Percentiles rank a stretch among this genome's conserved stretches.
Evolutionary conservation across 2,329 filamentous ascomycete genomes (phyloP).

Genomic region (Colletotrichum neosansevieriae): DNA sequence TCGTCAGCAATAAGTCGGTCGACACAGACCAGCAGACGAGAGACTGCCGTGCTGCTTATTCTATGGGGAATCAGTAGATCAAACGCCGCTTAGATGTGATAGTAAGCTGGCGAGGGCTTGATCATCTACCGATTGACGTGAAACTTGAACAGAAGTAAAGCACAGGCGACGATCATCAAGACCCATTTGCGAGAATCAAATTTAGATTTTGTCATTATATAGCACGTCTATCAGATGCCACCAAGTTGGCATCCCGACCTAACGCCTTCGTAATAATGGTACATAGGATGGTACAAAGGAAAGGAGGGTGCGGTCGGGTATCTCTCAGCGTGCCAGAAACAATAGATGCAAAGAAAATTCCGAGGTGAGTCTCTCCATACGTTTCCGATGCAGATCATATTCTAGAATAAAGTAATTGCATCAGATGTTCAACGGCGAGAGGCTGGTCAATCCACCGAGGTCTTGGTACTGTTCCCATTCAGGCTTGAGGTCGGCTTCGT

Average conservation of each 20-base stretch:
- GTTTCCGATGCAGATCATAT: neutral
- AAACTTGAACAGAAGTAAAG: no score
- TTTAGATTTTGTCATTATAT: neutral
- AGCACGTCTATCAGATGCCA: neutral
- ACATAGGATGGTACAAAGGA: constrained; percentile 16
- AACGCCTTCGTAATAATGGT: neutral
- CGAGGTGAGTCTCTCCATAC: neutral
- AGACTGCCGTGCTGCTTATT: no score
- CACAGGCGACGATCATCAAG: no score
- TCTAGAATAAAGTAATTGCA: neutral
- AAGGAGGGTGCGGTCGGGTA: constrained; percentile 37
- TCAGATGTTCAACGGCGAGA: constrained; percentile 26
- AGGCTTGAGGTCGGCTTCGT: constrained; percentile 46
- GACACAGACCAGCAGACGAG: no score
- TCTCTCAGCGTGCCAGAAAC: constrained; percentile 39
- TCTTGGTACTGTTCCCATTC: constrained; percentile 62
- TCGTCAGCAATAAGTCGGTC: neutral
- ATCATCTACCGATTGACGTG: no score
- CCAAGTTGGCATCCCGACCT: neutral
- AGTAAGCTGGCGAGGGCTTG: no score
- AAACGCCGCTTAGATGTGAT: no score
- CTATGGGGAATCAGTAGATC: no score
- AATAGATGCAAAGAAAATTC: constrained; percentile 16
- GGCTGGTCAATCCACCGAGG: constrained; percentile 56
- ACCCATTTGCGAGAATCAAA: no score